These are phyloP conservation scores for Ascochyta fabae DNA, from an alignment of 2,329 filamentous ascomycete genomes.

Conservation along the genomic window DNA sequence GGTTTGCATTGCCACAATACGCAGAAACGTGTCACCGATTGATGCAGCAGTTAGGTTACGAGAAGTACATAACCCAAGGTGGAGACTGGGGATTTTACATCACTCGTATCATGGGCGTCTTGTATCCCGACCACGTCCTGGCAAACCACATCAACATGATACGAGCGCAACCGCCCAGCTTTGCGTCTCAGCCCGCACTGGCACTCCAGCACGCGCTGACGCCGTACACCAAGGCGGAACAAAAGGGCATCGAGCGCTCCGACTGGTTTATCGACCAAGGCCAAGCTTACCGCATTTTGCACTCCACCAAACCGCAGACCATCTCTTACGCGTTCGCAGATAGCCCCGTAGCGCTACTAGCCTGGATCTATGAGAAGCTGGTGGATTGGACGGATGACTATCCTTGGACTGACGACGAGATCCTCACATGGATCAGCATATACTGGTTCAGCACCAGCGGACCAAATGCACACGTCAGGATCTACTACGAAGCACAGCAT, in stretches of 20 bases:
- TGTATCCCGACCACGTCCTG: conserved; percentile 64
- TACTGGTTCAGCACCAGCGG: conserved; percentile 76
- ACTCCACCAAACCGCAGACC: conserved; percentile 75
- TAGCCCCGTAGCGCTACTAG: conserved; percentile 71
- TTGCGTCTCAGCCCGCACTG: conserved; percentile 61
- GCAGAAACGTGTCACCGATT: conserved; percentile 70
- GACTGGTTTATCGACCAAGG: conserved; percentile 66
- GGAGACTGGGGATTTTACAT: conserved; percentile 76
- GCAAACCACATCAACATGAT: conserved; percentile 70
- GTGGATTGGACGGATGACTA: conserved; percentile 78
- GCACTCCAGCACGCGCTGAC: conserved; percentile 63
- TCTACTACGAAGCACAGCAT: conserved; percentile 74
- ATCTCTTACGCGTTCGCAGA: conserved; percentile 73
- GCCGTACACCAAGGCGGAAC: conserved; percentile 61
- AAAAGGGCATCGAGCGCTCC: conserved; percentile 59
- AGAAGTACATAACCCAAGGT: conserved; percentile 63
- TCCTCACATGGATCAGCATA: conserved; percentile 75
- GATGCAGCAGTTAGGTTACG: conserved; percentile 72
- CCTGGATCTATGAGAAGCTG: conserved; percentile 84
- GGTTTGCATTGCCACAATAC: conserved; percentile 66
- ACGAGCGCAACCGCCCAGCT: conserved; percentile 48
- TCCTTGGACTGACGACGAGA: conserved; percentile 76
- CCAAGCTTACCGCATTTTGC: conserved; percentile 64
- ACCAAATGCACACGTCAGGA: conserved; percentile 69
- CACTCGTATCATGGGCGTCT: conserved; percentile 65